Conservation (phyloP, 257 asterid species). For the Paraleonurus japonicus region DNA sequence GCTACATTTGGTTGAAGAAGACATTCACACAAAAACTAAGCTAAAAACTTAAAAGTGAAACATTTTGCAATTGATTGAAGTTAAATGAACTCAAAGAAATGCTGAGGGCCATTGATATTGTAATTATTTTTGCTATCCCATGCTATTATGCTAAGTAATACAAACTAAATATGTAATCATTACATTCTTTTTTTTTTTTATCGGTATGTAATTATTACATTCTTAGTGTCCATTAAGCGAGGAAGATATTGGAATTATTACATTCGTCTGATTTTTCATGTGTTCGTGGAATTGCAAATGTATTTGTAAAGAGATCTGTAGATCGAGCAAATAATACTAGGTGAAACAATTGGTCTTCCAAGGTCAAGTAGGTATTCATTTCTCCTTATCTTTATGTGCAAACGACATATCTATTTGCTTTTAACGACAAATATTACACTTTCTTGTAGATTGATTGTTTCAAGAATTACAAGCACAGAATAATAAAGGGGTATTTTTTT, state of each 20-base stretch:
- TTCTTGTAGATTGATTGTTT: background rate
- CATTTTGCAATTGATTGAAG: conserved; percentile 9
- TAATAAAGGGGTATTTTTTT: background rate
- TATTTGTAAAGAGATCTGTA: background rate
- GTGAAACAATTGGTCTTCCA: background rate
- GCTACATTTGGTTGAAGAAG: background rate
- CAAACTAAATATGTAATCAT: background rate
- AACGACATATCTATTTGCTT: background rate
- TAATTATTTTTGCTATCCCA: background rate
- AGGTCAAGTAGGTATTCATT: background rate
- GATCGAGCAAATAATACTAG: background rate
- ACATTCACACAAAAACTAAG: background rate
- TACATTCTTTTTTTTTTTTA: too few species aligned
- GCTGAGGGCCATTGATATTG: background rate
- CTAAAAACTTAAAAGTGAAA: background rate
- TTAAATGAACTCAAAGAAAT: conserved; percentile 6
- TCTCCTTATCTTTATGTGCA: background rate
- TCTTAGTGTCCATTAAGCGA: background rate
- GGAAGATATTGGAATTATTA: background rate
- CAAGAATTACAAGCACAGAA: conserved; percentile 4
- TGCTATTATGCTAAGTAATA: background rate
- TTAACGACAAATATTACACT: background rate
- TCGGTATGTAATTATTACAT: background rate
- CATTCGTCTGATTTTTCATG: background rate
- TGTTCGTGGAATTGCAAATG: background rate